Base-by-base conservation (phyloP, 2,329 filamentous ascomycete species). In the Sordariomycetes sp. region DNA sequence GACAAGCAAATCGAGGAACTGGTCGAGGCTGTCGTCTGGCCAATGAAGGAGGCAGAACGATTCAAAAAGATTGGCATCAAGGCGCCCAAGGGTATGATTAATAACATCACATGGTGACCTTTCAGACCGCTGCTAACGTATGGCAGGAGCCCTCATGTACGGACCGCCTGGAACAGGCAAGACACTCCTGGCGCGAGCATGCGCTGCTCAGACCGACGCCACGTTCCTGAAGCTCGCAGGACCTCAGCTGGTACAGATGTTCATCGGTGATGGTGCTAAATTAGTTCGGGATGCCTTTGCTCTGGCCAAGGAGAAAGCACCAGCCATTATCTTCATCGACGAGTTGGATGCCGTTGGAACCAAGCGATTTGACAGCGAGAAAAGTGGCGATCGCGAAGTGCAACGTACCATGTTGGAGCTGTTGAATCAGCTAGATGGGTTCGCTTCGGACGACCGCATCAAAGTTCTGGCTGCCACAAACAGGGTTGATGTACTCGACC, bases 61-160 rank as follows among this genome's bases (percentile, higher is more conserved):
- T 98, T 98, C 70, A 96, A 95, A 75, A 96, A 95, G 74, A 95
- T 98, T 52, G 92, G 92, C 47, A 98, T 98, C 71, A 98, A 98
- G 68, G 90, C 92, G 26, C 92, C 92, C 11, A 98, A 98, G 67
- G 92, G 92, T 95, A 75, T 41, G 64, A n/a, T n/a, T n/a, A n/a
- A n/a, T n/a, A n/a, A n/a, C n/a, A n/a, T n/a, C n/a, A n/a, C n/a
- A n/a, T n/a, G n/a, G n/a, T n/a, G n/a, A n/a, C n/a, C n/a, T n/a
- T n/a, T n/a, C n/a, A n/a, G n/a, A n/a, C n/a, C n/a, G n/a, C n/a
- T n/a, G n/a, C n/a, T n/a, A n/a, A n/a, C n/a, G n/a, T n/a, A n/a
- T n/a, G n/a, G n/a, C 41, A 94, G 92, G 92, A 61, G 92, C 92
- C 41, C 68, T 98, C 42, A 98, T 98, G 92, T 98, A 98, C 60